These are phyloP conservation scores for Heliamphora exappendiculata DNA, from an alignment of 148 eudicot genomes.

Conservation along the genomic window DNA sequence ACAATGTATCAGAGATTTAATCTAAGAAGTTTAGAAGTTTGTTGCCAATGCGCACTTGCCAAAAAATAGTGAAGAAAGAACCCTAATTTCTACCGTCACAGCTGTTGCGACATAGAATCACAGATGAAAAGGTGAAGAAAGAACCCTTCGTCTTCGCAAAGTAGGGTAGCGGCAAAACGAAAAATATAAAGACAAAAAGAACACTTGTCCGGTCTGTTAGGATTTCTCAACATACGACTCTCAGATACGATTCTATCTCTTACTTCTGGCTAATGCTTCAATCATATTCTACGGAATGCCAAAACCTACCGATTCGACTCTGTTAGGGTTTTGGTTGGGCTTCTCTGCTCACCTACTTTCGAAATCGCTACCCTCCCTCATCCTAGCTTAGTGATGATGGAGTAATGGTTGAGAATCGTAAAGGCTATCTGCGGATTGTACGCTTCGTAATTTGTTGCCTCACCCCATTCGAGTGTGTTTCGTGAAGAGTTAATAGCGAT, in stretches of 20 bases:
- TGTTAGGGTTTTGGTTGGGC: conserved; percentile 1
- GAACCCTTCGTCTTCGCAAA: too few species aligned
- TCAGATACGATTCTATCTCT: background rate
- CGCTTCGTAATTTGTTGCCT: background rate
- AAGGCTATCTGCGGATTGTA: background rate
- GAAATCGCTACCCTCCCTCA: background rate
- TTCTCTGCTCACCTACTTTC: background rate
- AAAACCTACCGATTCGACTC: background rate
- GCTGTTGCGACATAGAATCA: too few species aligned
- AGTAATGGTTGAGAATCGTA: background rate
- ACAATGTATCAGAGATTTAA: too few species aligned
- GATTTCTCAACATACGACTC: too few species aligned
- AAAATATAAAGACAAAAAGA: too few species aligned
- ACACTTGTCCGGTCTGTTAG: too few species aligned
- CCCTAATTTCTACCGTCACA: too few species aligned
- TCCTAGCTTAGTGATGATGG: background rate
- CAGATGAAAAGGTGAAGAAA: too few species aligned
- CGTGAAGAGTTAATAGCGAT: background rate
- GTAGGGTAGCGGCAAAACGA: too few species aligned
- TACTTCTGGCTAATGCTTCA: background rate
- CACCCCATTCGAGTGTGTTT: background rate
- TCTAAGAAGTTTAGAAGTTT: too few species aligned
- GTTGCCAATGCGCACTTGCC: too few species aligned
- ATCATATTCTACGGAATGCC: background rate
- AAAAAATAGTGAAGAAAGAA: too few species aligned